phyloP scores from a whole-genome alignment of 441 rosid genomes.

The Jatropha multifida region DNA sequence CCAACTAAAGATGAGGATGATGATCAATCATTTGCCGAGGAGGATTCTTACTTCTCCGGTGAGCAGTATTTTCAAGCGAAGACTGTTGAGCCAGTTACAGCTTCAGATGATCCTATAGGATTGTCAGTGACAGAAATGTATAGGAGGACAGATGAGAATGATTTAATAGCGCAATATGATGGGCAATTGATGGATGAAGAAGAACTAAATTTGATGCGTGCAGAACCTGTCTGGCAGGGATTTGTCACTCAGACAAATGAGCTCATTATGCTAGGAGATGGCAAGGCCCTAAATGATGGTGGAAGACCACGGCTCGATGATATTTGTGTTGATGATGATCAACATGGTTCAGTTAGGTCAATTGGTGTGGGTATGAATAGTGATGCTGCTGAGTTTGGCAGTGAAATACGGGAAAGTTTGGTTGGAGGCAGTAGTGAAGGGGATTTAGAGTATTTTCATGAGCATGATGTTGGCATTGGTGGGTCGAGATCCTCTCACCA shows the following conservation, averaged over 20 bases:
- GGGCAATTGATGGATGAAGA: conserved; percentile 86
- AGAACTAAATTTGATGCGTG: conserved; percentile 69
- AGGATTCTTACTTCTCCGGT: conserved; percentile 87
- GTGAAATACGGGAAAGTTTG: conserved; percentile 79
- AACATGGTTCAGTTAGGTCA: conserved; percentile 88
- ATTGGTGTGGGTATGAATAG: conserved; percentile 94
- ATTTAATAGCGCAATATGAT: conserved; percentile 71
- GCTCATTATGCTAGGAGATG: conserved; percentile 60
- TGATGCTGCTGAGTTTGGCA: conserved; percentile 87
- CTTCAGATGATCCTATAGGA: conserved; percentile 69
- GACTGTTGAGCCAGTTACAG: conserved; percentile 56
- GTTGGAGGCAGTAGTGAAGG: conserved; percentile 88
- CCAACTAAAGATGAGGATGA: conserved; percentile 80
- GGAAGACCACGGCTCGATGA: conserved; percentile 57
- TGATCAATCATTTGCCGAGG: conserved; percentile 90
- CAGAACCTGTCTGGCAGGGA: conserved; percentile 95
- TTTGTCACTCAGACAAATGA: conserved; percentile 86
- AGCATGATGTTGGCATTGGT: conserved; percentile 49
- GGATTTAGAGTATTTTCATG: conserved; percentile 66
- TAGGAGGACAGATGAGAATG: conserved; percentile 52
- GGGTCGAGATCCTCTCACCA: conserved; percentile 46
- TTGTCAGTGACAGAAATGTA: conserved; percentile 62
- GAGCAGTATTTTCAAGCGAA: conserved; percentile 72
- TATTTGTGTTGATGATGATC: conserved; percentile 74
- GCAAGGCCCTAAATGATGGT: conserved; percentile 43